Conservation (phyloP, 495 filamentous ascomycete species). For the Hypomontagnella monticulosa region DNA sequence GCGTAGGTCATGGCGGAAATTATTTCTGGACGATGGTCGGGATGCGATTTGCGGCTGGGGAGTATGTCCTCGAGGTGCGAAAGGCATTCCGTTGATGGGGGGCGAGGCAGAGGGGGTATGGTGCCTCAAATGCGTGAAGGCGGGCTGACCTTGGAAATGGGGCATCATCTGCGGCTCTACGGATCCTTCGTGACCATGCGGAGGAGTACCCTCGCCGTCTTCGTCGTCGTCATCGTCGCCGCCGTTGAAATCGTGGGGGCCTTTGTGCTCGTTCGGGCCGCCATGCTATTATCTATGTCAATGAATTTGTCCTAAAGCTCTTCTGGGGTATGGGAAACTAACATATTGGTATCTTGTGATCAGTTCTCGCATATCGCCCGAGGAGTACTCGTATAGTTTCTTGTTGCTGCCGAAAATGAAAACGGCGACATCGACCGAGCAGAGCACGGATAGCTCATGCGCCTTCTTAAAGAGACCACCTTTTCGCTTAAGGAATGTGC, state of each 20-base stretch:
- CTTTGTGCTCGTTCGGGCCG: slow-evolving; percentile 93
- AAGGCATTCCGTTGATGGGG: slow-evolving; percentile 84
- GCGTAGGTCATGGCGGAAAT: slow-evolving; percentile 76
- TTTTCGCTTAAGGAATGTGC: slow-evolving; percentile 98
- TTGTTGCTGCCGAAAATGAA: slow-evolving; percentile 99
- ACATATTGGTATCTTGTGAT: slow-evolving; percentile 89
- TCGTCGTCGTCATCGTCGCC: slow-evolving; percentile 87
- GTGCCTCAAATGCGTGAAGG: slow-evolving; percentile 82
- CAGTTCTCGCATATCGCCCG: slow-evolving; percentile 89
- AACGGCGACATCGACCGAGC: slow-evolving; percentile 97
- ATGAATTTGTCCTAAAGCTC: slow-evolving; percentile 27
- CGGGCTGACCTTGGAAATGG: slow-evolving; percentile 78
- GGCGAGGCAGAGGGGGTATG: slow-evolving; percentile 87
- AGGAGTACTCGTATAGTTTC: slow-evolving; percentile 97
- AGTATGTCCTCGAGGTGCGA: slow-evolving; percentile 75
- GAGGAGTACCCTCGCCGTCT: slow-evolving; percentile 80
- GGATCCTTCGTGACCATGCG: slow-evolving; percentile 60
- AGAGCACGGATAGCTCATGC: slow-evolving; percentile 96
- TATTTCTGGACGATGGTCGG: slow-evolving; percentile 83
- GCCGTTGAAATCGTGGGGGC: slow-evolving; percentile 89
- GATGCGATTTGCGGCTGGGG: slow-evolving; percentile 81
- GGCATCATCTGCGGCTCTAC: slow-evolving; percentile 69
- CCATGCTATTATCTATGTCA: slow-evolving; percentile 73
- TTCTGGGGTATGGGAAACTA: slow-evolving; percentile 51
- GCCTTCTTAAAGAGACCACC: slow-evolving; percentile 99